phyloP scores from a whole-genome alignment of 2,329 filamentous ascomycete genomes.

The Fusarium sp. region DNA sequence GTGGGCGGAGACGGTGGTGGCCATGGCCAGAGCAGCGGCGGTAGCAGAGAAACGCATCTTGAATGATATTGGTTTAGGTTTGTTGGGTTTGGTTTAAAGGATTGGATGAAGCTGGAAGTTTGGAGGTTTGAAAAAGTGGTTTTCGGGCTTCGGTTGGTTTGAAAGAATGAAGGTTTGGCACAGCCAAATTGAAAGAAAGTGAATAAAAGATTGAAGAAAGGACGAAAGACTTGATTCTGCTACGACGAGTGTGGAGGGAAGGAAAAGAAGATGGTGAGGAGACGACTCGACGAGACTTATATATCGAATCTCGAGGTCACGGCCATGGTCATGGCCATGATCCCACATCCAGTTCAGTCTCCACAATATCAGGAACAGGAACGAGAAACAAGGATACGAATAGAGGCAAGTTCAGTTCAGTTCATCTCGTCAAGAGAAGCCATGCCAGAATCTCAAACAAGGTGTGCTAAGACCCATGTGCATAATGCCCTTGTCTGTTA shows the following conservation, averaged over 20 bases:
- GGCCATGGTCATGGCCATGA: neutral
- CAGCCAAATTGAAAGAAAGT: constrained; percentile 50
- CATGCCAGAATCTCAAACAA: constrained; percentile 30
- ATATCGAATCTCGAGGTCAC: constrained; percentile 29
- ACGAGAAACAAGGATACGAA: constrained; percentile 8
- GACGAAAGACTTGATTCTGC: constrained; percentile 40
- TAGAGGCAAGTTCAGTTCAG: constrained; percentile 5
- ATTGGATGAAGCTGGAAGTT: constrained; percentile 44
- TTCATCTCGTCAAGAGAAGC: constrained; percentile 19
- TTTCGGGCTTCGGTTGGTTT: constrained; percentile 40
- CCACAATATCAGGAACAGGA: too few relatives aligned
- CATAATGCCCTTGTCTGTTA: too few relatives aligned
- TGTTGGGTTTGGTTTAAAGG: constrained; percentile 33
- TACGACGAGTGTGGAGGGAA: constrained; percentile 45
- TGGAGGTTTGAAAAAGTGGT: constrained; percentile 15
- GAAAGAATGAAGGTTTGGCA: constrained; percentile 50
- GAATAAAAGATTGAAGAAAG: constrained; percentile 37
- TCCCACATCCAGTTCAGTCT: too few relatives aligned
- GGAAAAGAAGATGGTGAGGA: constrained; percentile 6
- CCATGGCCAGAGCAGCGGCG: constrained; percentile 54
- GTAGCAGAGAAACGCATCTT: constrained; percentile 55
- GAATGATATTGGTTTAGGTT: constrained; percentile 25
- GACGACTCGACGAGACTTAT: constrained; percentile 37
- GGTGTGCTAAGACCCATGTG: neutral
- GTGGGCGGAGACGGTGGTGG: constrained; percentile 59